Percentiles rank a stretch among this genome's conserved stretches.
phyloP scores from a whole-genome alignment of 1,284 basidiomycete genomes.

The Cutaneotrichosporon mucoides region DNA sequence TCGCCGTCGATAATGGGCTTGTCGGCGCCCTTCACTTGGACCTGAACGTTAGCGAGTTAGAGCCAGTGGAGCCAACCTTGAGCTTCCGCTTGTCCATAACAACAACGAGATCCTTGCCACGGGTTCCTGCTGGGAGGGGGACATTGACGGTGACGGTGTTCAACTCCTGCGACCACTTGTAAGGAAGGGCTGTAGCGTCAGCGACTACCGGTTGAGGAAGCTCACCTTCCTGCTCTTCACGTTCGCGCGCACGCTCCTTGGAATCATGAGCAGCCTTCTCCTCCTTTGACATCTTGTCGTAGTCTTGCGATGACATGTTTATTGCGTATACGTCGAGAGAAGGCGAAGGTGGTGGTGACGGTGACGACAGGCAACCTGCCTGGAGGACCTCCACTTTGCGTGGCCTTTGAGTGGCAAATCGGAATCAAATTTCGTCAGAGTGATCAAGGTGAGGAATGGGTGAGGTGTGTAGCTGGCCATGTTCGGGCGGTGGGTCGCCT shows the following conservation, averaged over 20 bases:
- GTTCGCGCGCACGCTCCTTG: conserved; percentile 64
- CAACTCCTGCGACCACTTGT: conserved; percentile 87
- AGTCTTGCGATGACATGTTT: conserved; percentile 1
- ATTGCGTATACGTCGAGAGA: background rate
- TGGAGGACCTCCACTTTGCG: conserved; percentile 7
- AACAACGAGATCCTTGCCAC: conserved; percentile 70
- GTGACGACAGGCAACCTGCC: background rate
- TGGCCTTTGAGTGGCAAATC: background rate
- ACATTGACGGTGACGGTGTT: conserved; percentile 78
- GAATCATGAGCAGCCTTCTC: conserved; percentile 70
- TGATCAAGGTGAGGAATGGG: background rate
- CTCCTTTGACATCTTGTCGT: conserved; percentile 70
- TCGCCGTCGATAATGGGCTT: conserved; percentile 85
- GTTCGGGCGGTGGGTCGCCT: no score
- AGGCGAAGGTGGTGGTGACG: no score
- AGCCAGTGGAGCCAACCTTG: conserved; percentile 43
- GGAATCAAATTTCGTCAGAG: background rate
- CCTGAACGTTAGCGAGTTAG: conserved; percentile 41
- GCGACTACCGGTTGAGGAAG: background rate
- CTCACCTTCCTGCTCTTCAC: conserved; percentile 78
- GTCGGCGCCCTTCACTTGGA: conserved; percentile 73
- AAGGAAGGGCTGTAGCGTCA: conserved; percentile 70
- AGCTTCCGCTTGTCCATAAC: conserved; percentile 76
- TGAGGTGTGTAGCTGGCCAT: background rate
- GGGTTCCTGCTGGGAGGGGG: conserved; percentile 80